phyloP scores from a whole-genome alignment of 257 asterid species.

The Lycium ferocissimum region DNA sequence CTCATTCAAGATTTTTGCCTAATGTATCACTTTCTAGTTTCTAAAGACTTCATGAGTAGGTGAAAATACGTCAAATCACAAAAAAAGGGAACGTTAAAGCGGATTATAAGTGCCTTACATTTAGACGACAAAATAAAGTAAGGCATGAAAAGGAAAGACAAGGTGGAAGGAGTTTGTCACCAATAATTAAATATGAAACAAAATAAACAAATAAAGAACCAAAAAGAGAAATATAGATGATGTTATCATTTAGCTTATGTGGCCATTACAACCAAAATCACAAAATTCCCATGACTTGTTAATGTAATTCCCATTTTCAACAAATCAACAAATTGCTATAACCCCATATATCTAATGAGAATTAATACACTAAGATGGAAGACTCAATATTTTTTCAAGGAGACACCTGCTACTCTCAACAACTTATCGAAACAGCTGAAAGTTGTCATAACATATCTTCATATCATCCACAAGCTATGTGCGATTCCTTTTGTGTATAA shows the following conservation, averaged over 20 bases:
- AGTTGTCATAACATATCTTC: constrained; percentile 6
- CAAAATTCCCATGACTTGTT: neutral
- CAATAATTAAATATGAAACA: neutral
- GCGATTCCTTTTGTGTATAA: neutral
- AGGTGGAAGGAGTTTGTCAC: neutral
- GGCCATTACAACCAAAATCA: neutral
- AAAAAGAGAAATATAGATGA: neutral
- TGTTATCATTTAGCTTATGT: neutral
- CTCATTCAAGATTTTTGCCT: too few species aligned
- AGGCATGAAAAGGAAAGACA: neutral
- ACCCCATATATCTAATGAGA: constrained; percentile 1
- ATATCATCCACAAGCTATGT: neutral
- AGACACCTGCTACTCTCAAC: neutral
- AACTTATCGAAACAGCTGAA: constrained; percentile 3
- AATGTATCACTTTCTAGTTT: too few species aligned
- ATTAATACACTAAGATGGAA: neutral
- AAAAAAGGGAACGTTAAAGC: too few species aligned
- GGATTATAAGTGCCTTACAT: too few species aligned
- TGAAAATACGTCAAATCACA: too few species aligned
- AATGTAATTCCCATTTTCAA: constrained; percentile 16
- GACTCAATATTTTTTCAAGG: neutral
- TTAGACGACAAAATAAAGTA: neutral
- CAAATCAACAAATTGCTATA: neutral
- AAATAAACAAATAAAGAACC: neutral
- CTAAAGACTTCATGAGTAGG: too few species aligned